Evolutionary conservation across 495 filamentous ascomycete genomes (phyloP), one percentile per base, ranked within the genome.

Genomic region (Neurospora pannonica): DNA sequence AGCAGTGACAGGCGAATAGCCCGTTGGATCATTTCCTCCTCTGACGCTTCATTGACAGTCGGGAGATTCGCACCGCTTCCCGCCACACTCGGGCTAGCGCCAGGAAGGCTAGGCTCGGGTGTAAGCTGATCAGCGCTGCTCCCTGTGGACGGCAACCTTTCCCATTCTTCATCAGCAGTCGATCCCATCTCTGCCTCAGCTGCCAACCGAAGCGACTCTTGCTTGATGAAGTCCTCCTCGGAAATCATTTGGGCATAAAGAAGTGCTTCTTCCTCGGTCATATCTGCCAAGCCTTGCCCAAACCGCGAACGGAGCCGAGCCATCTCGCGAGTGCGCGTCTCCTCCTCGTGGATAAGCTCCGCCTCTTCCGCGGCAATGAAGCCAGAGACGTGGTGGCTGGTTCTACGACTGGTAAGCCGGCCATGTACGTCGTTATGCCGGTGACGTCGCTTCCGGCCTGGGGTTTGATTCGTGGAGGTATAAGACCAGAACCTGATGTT

Each of bases 401-500:
- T 77, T 38, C 84, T 82, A 71, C 85, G 82, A 54, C 76, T 79
- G 15, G 78, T 77, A 17, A 79, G 75, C 5, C 84, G 82, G 48
- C 83, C 82, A 48, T 87, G 84, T 21, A 83, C 77, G 71, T 86
- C 84, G 2, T 82, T 80, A 71, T 85, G 84, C 11, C 85, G 83
- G 31, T 79, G 75, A 15, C 81, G 85, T 0, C 86, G 85, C 76
- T 86, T 87, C 4, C 84, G 83, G 62, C 86, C 82, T 17, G 82
- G 72, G 2, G 76, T 42, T 38, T 85, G 83, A n/a, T 77, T 78
- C 0, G 82, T 84, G 5, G 94, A 95, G 79, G 93, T 97, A 80
- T 97, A 98, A 21, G 92, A 91, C 96, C 96, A 99, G 80, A 94
- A 98, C 40, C 93, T 91, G 10, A 99, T 84, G 79, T 95, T 91